These are phyloP conservation scores for Didymella keratinophila DNA, from an alignment of 2,329 filamentous ascomycete species.

Conservation along the genomic window DNA sequence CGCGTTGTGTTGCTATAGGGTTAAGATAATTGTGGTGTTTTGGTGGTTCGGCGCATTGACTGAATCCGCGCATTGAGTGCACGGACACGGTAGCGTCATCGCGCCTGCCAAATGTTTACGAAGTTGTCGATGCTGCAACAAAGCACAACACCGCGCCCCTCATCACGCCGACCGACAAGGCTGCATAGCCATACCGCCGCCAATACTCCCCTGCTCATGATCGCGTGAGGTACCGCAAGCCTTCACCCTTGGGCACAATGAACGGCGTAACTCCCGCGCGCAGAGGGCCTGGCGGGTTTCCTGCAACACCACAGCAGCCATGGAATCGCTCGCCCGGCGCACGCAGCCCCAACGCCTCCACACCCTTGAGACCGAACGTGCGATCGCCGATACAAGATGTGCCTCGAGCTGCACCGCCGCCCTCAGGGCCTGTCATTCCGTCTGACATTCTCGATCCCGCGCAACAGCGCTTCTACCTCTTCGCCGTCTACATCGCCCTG, in stretches of 20 bases:
- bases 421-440: conserved; percentile 74
- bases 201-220: conserved; percentile 3
- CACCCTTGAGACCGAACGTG: conserved; percentile 45
- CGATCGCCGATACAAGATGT: conserved; percentile 45
- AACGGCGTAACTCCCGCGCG: conserved; percentile 74
- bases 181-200: not conserved
- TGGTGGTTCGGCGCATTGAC: too few relatives aligned
- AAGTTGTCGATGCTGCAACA: conserved; percentile 2
- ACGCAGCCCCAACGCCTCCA: conserved; percentile 34
- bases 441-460: conserved; percentile 85
- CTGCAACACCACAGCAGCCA: conserved; percentile 71
- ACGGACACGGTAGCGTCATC: too few relatives aligned
- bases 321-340: conserved; percentile 43
- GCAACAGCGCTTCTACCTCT: conserved; percentile 86
- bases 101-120: conserved; percentile 16
- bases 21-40: too few relatives aligned
- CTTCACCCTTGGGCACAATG: conserved; percentile 66
- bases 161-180: conserved; percentile 2
- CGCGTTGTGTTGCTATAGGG: too few relatives aligned
- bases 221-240: conserved; percentile 2
- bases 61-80: too few relatives aligned
- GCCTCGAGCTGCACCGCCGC: conserved; percentile 34
- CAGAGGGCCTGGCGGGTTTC: conserved; percentile 78
- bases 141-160: conserved; percentile 18
- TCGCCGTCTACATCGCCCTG: conserved; percentile 78